Conservation (phyloP, 2,329 filamentous ascomycete genomes). For the Ophiostoma quercus region DNA sequence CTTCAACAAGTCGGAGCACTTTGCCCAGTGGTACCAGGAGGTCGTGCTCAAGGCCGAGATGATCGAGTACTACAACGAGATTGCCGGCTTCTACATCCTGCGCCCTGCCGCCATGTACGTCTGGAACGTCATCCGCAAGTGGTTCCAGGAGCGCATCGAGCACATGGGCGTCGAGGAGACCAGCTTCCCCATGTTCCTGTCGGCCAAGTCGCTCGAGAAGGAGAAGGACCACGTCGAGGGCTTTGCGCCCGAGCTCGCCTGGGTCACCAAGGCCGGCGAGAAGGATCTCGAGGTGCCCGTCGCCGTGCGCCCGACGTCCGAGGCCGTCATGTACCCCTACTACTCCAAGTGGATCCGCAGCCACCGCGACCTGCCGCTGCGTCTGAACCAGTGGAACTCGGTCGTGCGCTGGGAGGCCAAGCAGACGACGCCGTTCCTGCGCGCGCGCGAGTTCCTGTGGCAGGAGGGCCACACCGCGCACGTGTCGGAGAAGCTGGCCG, state of each 20-base stretch:
- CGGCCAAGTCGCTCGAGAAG: conserved; percentile 75
- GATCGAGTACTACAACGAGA: conserved; percentile 91
- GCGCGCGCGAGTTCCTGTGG: conserved; percentile 94
- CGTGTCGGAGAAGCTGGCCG: conserved; percentile 73
- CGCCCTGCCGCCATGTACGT: conserved; percentile 60
- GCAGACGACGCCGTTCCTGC: conserved; percentile 78
- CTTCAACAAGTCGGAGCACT: conserved; percentile 76
- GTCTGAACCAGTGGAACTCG: conserved; percentile 96
- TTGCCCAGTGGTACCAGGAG: conserved; percentile 95
- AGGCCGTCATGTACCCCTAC: conserved; percentile 90
- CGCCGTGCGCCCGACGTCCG: conserved; percentile 62
- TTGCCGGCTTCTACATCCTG: conserved; percentile 94
- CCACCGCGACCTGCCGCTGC: conserved; percentile 88
- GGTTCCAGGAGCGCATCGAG: conserved; percentile 73
- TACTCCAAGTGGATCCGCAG: conserved; percentile 96
- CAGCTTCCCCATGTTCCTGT: conserved; percentile 95
- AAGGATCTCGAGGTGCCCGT: conserved; percentile 81
- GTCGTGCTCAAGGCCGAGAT: conserved; percentile 95
- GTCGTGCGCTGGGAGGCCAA: conserved; percentile 92
- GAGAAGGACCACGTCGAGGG: conserved; percentile 98
- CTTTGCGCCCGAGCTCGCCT: conserved; percentile 89
- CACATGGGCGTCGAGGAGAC: conserved; percentile 88
- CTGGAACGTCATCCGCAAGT: conserved; percentile 61
- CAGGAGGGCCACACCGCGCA: conserved; percentile 93
- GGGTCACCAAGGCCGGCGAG: conserved; percentile 85